phyloP scores from a whole-genome alignment of 2,329 filamentous ascomycete genomes.

The Dactylellina drechsleri region DNA sequence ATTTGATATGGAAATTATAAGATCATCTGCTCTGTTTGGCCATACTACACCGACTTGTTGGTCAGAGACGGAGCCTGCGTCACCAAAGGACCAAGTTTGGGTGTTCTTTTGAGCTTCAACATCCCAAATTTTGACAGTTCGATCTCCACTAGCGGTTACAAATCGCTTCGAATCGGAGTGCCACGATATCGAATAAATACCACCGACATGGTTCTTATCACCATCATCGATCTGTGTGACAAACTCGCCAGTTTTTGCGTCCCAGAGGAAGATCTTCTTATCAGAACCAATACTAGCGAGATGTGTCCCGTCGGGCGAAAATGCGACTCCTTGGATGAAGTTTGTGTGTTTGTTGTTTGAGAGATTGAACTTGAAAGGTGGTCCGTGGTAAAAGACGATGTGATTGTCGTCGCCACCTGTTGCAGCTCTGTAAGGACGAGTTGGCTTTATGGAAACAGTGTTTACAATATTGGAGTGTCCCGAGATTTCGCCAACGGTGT shows the following conservation, averaged over 20 bases:
- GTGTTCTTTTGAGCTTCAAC: slow-evolving; percentile 78
- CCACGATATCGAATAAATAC: slow-evolving; percentile 93
- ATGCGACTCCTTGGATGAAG: slow-evolving; percentile 87
- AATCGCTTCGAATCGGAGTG: slow-evolving; percentile 84
- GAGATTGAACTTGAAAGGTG: slow-evolving; percentile 95
- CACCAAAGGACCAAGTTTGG: slow-evolving; percentile 86
- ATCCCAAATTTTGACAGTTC: slow-evolving; percentile 95
- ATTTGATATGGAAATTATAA: slow-evolving; percentile 89
- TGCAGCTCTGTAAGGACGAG: slow-evolving; percentile 88
- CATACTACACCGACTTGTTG: slow-evolving; percentile 96
- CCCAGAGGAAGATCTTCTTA: slow-evolving; percentile 89
- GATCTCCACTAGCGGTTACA: slow-evolving; percentile 91
- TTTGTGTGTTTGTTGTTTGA: slow-evolving; percentile 84
- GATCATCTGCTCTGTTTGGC: slow-evolving; percentile 81
- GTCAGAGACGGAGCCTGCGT: slow-evolving; percentile 78
- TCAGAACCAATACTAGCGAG: slow-evolving; percentile 94
- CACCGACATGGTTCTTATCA: slow-evolving; percentile 86
- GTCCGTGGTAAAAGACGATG: slow-evolving; percentile 90
- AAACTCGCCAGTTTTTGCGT: slow-evolving; percentile 92
- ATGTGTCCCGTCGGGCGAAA: slow-evolving; percentile 84
- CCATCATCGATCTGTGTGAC: slow-evolving; percentile 75
- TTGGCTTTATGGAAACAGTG: slow-evolving; percentile 85
- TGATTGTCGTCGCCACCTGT: slow-evolving; percentile 91
- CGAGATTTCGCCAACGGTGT: slow-evolving; percentile 91
- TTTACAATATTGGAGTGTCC: slow-evolving; percentile 94